Evolutionary conservation across 1,139 yeast genomes (phyloP).

Genomic region (Sugiyamaella pinicola): DNA sequence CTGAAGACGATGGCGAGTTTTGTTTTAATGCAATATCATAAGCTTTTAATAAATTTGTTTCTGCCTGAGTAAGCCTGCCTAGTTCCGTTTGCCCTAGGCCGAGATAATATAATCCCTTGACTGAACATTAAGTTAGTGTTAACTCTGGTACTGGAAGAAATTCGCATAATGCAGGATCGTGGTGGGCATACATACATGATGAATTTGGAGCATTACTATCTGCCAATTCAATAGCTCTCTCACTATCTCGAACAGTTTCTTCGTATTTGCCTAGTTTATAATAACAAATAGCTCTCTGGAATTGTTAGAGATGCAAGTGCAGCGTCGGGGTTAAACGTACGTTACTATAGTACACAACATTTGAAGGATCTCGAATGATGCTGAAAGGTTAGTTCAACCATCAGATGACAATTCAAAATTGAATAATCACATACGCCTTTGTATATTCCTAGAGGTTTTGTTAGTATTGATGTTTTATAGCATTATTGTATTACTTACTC

Average conservation of each 20-base stretch:
- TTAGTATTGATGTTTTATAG: background rate
- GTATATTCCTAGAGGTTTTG: slow-evolving; percentile 33
- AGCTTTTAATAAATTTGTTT: slow-evolving; percentile 40
- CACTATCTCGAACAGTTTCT: slow-evolving; percentile 40
- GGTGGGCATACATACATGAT: slow-evolving; percentile 5
- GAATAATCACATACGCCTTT: slow-evolving; percentile 32
- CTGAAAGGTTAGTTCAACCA: slow-evolving; percentile 16
- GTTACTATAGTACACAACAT: slow-evolving; percentile 39
- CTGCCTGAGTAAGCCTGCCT: slow-evolving; percentile 39
- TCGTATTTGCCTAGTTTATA: slow-evolving; percentile 33
- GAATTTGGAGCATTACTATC: slow-evolving; percentile 19
- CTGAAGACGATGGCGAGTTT: slow-evolving; percentile 37
- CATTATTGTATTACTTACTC: slow-evolving; percentile 28
- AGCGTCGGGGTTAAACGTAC: slow-evolving; percentile 23
- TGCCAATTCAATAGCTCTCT: slow-evolving; percentile 42
- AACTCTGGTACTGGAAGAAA: too few species aligned
- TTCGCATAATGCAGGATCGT: too few species aligned
- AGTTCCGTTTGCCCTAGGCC: slow-evolving; percentile 39
- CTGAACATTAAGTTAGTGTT: slow-evolving; percentile 33
- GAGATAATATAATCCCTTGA: slow-evolving; percentile 40
- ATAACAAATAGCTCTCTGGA: slow-evolving; percentile 36
- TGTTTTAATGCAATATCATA: slow-evolving; percentile 39
- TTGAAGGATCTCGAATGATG: slow-evolving; percentile 36
- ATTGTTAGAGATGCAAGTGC: background rate
- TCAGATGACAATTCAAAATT: background rate